Conservation (phyloP, 352 stramenopile species). For the Phytophthora constricta region DNA sequence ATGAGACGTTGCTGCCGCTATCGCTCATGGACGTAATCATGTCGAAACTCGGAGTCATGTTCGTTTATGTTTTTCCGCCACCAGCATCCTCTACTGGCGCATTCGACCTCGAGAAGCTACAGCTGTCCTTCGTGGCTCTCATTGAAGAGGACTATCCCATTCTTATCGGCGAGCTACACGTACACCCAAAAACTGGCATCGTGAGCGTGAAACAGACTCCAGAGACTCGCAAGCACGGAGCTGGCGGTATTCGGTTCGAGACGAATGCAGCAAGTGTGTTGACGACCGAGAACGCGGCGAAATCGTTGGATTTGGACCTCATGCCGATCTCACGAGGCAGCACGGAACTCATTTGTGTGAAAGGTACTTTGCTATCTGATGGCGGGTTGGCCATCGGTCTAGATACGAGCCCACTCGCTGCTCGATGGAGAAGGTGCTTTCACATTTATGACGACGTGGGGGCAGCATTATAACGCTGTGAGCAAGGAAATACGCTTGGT, state of each 20-base stretch:
- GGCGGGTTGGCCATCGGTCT: constrained; percentile 56
- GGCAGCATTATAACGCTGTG: constrained; percentile 53
- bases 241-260: constrained; percentile 46
- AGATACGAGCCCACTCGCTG: constrained; percentile 49
- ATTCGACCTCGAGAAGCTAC: constrained; percentile 54
- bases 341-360: constrained; percentile 40
- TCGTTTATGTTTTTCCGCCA: constrained; percentile 67
- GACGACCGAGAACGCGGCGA: constrained; percentile 47
- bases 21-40: constrained; percentile 65
- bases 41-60: constrained; percentile 46
- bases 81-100: not conserved
- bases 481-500: constrained; percentile 26
- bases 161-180: constrained; percentile 41
- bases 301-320: constrained; percentile 38
- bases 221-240: constrained; percentile 14
- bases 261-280: constrained; percentile 17
- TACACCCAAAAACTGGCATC: constrained; percentile 36
- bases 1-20: constrained; percentile 31
- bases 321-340: constrained; percentile 30
- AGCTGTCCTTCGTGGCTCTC: constrained; percentile 37
- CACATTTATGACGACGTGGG: constrained; percentile 71
- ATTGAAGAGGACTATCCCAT: constrained; percentile 60
- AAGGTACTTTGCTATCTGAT: constrained; percentile 51
- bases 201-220: constrained; percentile 42
- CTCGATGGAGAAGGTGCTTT: constrained; percentile 61